phyloP scores from a whole-genome alignment of 1,284 basidiomycete species.

The Apiotrichum laibachii region DNA sequence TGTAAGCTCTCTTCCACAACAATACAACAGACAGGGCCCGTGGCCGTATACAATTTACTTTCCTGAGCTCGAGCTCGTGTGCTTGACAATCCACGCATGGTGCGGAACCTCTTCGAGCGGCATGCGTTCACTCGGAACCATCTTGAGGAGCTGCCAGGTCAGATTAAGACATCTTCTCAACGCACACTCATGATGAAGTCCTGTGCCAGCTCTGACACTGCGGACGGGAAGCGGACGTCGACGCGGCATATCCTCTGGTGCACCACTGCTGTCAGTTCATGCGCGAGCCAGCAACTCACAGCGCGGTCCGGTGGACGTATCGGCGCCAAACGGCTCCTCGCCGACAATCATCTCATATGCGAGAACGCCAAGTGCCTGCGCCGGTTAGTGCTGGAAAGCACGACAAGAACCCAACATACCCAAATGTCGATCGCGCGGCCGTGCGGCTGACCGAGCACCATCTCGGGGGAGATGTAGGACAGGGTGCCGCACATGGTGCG shows the following conservation, averaged over 20 bases:
- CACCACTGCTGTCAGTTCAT: slow-evolving; percentile 24
- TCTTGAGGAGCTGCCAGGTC: slow-evolving; percentile 66
- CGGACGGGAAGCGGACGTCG: slow-evolving; percentile 70
- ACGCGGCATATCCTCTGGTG: slow-evolving; percentile 52
- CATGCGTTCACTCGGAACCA: slow-evolving; percentile 74
- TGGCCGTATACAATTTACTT: background rate
- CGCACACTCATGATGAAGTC: slow-evolving; percentile 64
- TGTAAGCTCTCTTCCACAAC: background rate
- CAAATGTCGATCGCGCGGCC: slow-evolving; percentile 42
- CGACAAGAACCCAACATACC: slow-evolving; percentile 18
- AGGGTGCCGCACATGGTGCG: slow-evolving; percentile 89
- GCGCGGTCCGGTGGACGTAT: slow-evolving; percentile 27
- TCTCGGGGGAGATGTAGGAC: slow-evolving; percentile 94
- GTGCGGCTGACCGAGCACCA: slow-evolving; percentile 70
- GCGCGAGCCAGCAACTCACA: slow-evolving; percentile 20
- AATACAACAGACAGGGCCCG: background rate
- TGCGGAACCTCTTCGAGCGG: slow-evolving; percentile 70
- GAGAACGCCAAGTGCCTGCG: slow-evolving; percentile 90
- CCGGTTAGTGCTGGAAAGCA: background rate
- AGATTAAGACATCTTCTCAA: slow-evolving; percentile 2
- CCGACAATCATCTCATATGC: slow-evolving; percentile 92
- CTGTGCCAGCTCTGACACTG: slow-evolving; percentile 60
- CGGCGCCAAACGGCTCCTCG: slow-evolving; percentile 82
- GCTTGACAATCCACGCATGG: slow-evolving; percentile 74
- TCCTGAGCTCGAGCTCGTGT: background rate